Percentiles rank a stretch among this genome's conserved stretches.
These are phyloP conservation scores for Kwoniella shandongensis DNA, from an alignment of 768 basidiomycete genomes.

Conservation along the genomic window DNA sequence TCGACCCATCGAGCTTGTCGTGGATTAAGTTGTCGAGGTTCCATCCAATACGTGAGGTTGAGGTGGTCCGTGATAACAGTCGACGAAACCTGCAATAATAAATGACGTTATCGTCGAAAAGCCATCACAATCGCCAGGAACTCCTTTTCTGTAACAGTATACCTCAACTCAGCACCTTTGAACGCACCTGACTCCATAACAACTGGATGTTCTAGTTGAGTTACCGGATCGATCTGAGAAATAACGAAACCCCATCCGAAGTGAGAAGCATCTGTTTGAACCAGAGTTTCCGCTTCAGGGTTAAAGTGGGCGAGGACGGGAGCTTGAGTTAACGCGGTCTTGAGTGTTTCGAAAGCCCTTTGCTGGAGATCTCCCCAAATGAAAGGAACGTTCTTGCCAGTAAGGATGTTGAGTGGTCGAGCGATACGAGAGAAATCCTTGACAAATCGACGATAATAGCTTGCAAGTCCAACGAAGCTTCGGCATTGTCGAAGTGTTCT, in stretches of 20 bases:
- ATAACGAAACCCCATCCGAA: conserved; percentile 49
- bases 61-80: conserved; percentile 4
- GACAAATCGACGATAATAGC: conserved; percentile 41
- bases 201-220: conserved; percentile 11
- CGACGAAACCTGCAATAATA: background rate
- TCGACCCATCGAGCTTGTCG: conserved; percentile 57
- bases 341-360: conserved; percentile 22
- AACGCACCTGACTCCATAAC: conserved; percentile 27
- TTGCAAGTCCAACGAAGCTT: conserved; percentile 30
- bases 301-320: conserved; percentile 26
- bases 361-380: background rate
- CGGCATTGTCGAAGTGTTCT: conserved; percentile 16
- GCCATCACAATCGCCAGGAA: conserved; percentile 58
- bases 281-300: conserved; percentile 1
- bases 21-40: conserved; percentile 53
- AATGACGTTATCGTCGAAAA: conserved; percentile 14
- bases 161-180: conserved; percentile 56
- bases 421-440: conserved; percentile 24
- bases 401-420: conserved; percentile 15
- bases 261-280: conserved; percentile 48
- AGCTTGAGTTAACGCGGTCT: conserved; percentile 20
- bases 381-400: conserved; percentile 12
- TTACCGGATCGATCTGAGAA: conserved; percentile 25
- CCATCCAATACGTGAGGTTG: conserved; percentile 10
- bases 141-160: conserved; percentile 61